These are phyloP conservation scores for Rubroboletus pulcherrimus DNA, from an alignment of 768 basidiomycete species.

Conservation along the genomic window DNA sequence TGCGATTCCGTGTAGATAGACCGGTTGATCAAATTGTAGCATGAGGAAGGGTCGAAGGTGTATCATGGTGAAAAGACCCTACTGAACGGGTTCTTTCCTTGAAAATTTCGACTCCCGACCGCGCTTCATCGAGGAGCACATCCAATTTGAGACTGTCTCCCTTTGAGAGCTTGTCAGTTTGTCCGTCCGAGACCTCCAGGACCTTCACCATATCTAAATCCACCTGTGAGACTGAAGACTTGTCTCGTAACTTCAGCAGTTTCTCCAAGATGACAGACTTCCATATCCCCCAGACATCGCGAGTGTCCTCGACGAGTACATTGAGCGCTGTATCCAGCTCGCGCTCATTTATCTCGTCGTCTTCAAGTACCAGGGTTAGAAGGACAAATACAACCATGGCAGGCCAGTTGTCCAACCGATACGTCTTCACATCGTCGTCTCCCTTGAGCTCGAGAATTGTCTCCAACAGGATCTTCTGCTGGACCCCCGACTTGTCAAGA, in stretches of 20 bases:
- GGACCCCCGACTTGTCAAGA: slow-evolving; percentile 27
- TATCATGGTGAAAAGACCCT: not conserved
- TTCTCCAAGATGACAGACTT: not conserved
- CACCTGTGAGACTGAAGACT: not conserved
- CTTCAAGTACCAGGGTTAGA: slow-evolving; percentile 4
- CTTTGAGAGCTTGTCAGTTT: not conserved
- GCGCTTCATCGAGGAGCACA: not conserved
- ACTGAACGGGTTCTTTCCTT: not conserved
- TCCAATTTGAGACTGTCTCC: not conserved
- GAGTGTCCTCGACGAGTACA: slow-evolving; percentile 3
- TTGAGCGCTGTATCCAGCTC: not conserved
- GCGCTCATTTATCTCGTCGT: not conserved
- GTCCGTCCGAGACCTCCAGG: not conserved
- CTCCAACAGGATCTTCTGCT: slow-evolving; percentile 8
- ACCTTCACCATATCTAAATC: not conserved
- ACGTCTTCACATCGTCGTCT: not conserved
- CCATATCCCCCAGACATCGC: slow-evolving; percentile 3
- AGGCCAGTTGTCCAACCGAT: slow-evolving; percentile 5
- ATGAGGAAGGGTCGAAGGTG: not conserved
- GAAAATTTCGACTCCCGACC: not conserved
- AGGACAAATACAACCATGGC: slow-evolving; percentile 12
- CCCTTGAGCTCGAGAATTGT: not conserved
- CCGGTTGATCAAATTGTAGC: not conserved
- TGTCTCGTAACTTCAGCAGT: not conserved
- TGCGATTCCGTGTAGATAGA: not conserved